These are phyloP conservation scores for Catharanthus roseus DNA, from an alignment of 257 asterid genomes.

Conservation along the genomic window DNA sequence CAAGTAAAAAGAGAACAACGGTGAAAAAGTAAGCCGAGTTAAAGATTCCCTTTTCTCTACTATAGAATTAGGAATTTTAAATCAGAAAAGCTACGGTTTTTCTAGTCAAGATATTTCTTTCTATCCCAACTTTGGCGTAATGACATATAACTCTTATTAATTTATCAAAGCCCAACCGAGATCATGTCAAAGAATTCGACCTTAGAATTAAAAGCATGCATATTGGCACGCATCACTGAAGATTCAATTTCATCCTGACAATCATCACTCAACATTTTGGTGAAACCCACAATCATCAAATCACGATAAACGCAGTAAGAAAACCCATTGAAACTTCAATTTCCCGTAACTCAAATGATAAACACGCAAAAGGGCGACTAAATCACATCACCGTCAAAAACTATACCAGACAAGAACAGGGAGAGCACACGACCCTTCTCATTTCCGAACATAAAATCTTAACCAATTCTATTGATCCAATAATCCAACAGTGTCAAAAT, in stretches of 20 bases:
- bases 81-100: background rate
- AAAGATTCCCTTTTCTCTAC: background rate
- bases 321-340: background rate
- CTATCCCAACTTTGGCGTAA: background rate
- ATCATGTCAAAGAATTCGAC: background rate
- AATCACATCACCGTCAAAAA: background rate
- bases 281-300: background rate
- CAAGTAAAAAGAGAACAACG: background rate
- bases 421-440: no score
- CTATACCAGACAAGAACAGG: background rate
- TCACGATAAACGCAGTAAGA: background rate
- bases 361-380: no score
- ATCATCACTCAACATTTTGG: background rate
- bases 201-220: background rate
- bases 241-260: no score
- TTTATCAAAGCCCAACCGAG: background rate
- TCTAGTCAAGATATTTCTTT: background rate
- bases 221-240: no score
- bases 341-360: background rate
- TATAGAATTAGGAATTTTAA: background rate
- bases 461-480: background rate
- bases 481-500: background rate
- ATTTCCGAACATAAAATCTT: background rate
- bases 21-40: background rate
- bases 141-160: background rate